These are phyloP conservation scores for Yarrowia sp. DNA, from an alignment of 805 yeast species.

Conservation along the genomic window DNA sequence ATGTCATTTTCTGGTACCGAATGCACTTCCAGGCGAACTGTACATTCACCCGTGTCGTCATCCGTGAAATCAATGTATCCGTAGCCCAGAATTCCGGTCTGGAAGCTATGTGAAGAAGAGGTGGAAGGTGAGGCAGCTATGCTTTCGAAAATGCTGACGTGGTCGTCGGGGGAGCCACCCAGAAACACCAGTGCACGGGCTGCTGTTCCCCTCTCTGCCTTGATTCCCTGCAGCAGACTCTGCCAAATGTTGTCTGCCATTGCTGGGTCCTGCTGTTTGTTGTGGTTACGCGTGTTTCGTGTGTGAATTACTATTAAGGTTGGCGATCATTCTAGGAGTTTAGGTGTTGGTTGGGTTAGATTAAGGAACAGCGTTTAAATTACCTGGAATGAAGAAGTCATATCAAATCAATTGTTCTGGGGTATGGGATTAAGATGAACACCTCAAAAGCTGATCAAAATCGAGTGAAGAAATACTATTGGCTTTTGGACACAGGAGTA, in stretches of 20 bases:
- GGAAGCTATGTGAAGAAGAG: background rate
- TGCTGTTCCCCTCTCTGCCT: conserved; percentile 7
- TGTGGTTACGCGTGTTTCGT: conserved; percentile 22
- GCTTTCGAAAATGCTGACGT: conserved; percentile 12
- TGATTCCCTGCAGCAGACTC: conserved; percentile 21
- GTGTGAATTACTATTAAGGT: conserved; percentile 17
- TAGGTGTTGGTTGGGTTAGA: background rate
- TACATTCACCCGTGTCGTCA: conserved; percentile 19
- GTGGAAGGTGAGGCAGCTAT: background rate
- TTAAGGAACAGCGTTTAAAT: background rate
- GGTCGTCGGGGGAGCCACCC: conserved; percentile 13
- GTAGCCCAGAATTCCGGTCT: conserved; percentile 11
- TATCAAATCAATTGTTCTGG: too few species aligned
- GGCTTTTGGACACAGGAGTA: too few species aligned
- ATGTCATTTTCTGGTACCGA: conserved; percentile 15
- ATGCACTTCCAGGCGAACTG: conserved; percentile 8
- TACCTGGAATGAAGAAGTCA: too few species aligned
- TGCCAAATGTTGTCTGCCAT: conserved; percentile 24
- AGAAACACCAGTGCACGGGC: conserved; percentile 5
- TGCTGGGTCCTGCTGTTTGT: background rate
- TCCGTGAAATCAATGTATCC: conserved; percentile 19
- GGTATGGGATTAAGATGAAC: too few species aligned
- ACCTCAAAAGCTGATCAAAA: too few species aligned
- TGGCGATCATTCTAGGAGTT: conserved; percentile 8
- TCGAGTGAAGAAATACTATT: conserved; percentile 16